Evolutionary conservation across 257 asterid species (phyloP).

Genomic region (Gentiana macrophylla): DNA sequence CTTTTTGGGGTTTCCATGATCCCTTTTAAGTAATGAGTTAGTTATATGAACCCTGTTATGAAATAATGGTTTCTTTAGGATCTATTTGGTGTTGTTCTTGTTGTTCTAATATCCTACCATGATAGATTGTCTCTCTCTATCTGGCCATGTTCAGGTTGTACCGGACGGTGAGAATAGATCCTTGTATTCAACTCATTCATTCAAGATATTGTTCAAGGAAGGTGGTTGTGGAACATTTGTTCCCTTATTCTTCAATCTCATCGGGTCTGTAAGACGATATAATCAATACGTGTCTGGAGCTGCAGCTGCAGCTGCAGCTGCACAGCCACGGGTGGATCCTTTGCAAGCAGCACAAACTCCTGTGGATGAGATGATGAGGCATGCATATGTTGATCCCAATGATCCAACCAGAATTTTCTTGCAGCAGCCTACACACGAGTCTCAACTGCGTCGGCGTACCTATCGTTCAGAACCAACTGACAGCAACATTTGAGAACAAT

Average conservation of each 20-base stretch:
- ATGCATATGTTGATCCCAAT: conserved; percentile 88
- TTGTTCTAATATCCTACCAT: background rate
- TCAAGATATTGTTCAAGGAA: conserved; percentile 93
- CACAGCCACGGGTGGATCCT: conserved; percentile 63
- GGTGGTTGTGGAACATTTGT: conserved; percentile 98
- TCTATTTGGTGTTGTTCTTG: background rate
- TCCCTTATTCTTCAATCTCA: conserved; percentile 78
- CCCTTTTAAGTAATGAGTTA: no score
- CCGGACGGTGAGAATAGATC: conserved; percentile 79
- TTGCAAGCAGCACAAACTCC: conserved; percentile 92
- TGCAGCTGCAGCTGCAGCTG: conserved; percentile 12
- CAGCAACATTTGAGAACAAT: conserved; percentile 10
- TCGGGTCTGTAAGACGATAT: conserved; percentile 60
- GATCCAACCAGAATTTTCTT: conserved; percentile 87
- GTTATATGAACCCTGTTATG: no score
- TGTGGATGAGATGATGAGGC: conserved; percentile 96
- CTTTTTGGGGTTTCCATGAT: no score
- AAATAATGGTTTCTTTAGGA: no score
- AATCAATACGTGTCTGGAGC: conserved; percentile 31
- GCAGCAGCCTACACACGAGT: conserved; percentile 84
- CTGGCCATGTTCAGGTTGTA: conserved; percentile 49
- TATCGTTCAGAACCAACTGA: conserved; percentile 47
- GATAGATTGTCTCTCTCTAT: background rate
- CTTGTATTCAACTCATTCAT: conserved; percentile 70
- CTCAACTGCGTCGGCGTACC: conserved; percentile 84